These are phyloP conservation scores for Onygenales sp. DNA, from an alignment of 2,329 filamentous ascomycete species.

Conservation along the genomic window DNA sequence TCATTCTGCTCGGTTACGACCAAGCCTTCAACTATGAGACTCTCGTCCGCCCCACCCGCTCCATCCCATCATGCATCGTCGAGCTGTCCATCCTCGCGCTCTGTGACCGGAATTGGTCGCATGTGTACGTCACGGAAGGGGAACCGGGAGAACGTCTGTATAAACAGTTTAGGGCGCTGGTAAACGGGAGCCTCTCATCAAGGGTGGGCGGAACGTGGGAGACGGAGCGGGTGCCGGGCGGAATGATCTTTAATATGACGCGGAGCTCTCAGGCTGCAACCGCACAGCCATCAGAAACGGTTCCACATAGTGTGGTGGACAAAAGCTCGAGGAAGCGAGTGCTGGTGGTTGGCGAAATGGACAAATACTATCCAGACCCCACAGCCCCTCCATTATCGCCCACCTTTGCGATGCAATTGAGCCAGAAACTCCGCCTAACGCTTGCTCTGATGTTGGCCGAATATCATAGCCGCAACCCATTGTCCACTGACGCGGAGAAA, in stretches of 20 bases:
- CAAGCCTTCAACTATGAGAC: slow-evolving; percentile 1
- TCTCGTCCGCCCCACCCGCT: background rate
- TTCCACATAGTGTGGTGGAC: background rate
- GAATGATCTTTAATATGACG: slow-evolving; percentile 6
- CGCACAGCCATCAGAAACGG: background rate
- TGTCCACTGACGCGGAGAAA: background rate
- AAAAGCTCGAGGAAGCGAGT: background rate
- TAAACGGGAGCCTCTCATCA: slow-evolving; percentile 2
- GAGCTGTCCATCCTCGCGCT: slow-evolving; percentile 5
- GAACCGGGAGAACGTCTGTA: slow-evolving; percentile 7
- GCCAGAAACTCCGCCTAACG: background rate
- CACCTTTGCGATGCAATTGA: background rate
- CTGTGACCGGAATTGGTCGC: slow-evolving; percentile 5
- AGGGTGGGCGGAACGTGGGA: slow-evolving; percentile 5
- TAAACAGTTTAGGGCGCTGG: slow-evolving; percentile 3
- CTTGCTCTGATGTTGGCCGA: background rate
- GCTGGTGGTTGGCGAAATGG: background rate
- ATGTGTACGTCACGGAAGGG: slow-evolving; percentile 5
- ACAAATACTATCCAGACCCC: background rate
- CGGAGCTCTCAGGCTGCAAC: slow-evolving; percentile 1
- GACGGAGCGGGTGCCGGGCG: slow-evolving; percentile 2
- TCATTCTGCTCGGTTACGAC: slow-evolving; percentile 1
- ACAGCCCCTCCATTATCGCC: background rate
- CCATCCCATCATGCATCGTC: slow-evolving; percentile 2
- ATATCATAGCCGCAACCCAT: background rate